Base-by-base conservation (phyloP, 176 grass and related monocot genomes). In the Secale cereale region DNA sequence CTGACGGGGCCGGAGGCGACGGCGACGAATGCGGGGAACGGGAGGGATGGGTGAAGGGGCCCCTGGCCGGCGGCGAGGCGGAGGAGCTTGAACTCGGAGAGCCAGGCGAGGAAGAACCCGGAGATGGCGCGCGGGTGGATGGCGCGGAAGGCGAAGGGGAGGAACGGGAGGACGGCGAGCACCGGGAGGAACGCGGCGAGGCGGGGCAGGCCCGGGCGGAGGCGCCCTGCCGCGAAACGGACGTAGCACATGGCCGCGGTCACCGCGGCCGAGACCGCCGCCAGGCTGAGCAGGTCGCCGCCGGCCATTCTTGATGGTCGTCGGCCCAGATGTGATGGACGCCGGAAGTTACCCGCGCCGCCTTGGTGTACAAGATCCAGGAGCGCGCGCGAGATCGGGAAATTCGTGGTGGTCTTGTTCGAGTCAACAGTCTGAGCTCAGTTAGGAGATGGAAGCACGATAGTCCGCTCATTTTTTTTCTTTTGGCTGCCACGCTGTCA, bases 61-160 rank as follows among this genome's bases (percentile, higher is more conserved):
- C 91, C 89, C 20, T 84, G 80, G 14, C 82, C 89, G 5, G 60
- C 13, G 23, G 73, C 89, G 61, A 96, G 91, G 36, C 89, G 89
- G 29, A 97, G 82, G 37, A 97, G 89, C 40, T 89, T 91, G 91
- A 93, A 97, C 71, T 88, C 59, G 29, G 76, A 77, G 27, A 91
- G 78, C 91, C 89, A 93, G 33, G 67, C 80, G 60, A 96, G 91
- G 86, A 91, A 96, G 91, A 96, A 93, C 5, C 70, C 83, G 7
- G 86, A 96, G 68, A 93, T 85, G 70, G 17, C 28, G 28, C 91
- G 94, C 2, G 81, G 79, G 70, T 93, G 86, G 86, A 93, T 0
- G 25, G 84, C 79, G 74, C 40, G 77, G 84, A 96, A 93, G 61
- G 76, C 57, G 17, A 93, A 62, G 17, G 94, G 94, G n/a, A 87